Evolutionary conservation across 1,284 basidiomycete genomes (phyloP).

Genomic region (Exsudoporus floridanus): DNA sequence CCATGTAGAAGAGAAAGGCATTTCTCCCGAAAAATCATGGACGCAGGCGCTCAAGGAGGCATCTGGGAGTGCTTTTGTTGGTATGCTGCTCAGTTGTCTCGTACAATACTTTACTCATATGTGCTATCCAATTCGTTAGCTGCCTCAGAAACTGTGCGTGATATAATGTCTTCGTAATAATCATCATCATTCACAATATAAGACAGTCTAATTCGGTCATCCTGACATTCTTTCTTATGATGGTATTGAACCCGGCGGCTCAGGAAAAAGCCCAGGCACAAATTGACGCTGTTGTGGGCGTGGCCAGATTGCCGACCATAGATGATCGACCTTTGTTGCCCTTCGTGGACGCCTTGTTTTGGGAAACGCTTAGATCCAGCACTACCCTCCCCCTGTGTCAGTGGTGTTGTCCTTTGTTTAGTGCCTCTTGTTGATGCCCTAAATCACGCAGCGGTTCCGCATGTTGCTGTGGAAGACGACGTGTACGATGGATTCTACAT

Average conservation of each 20-base stretch:
- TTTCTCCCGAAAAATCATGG: not conserved
- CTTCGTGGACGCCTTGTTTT: not conserved
- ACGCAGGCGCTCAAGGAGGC: slow-evolving; percentile 1
- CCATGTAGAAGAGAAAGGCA: not conserved
- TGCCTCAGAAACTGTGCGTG: slow-evolving; percentile 13
- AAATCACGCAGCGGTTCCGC: slow-evolving; percentile 10
- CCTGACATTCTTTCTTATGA: slow-evolving; percentile 34
- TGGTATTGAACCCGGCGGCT: slow-evolving; percentile 33
- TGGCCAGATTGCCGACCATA: slow-evolving; percentile 31
- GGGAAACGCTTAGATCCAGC: too few species aligned
- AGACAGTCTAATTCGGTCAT: slow-evolving; percentile 6
- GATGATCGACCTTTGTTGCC: slow-evolving; percentile 16
- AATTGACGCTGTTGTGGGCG: slow-evolving; percentile 33
- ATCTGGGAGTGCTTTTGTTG: slow-evolving; percentile 5
- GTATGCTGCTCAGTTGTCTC: not conserved
- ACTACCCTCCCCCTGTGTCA: too few species aligned
- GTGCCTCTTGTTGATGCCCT: not conserved
- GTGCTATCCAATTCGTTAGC: not conserved
- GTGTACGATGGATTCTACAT: slow-evolving; percentile 15
- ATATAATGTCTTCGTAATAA: too few species aligned
- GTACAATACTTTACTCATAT: not conserved
- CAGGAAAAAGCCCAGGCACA: slow-evolving; percentile 35
- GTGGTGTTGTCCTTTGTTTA: too few species aligned
- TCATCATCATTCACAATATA: not conserved
- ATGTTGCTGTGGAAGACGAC: slow-evolving; percentile 9